phyloP scores from a whole-genome alignment of 2,329 filamentous ascomycete genomes.

The Fusarium caatingaense region DNA sequence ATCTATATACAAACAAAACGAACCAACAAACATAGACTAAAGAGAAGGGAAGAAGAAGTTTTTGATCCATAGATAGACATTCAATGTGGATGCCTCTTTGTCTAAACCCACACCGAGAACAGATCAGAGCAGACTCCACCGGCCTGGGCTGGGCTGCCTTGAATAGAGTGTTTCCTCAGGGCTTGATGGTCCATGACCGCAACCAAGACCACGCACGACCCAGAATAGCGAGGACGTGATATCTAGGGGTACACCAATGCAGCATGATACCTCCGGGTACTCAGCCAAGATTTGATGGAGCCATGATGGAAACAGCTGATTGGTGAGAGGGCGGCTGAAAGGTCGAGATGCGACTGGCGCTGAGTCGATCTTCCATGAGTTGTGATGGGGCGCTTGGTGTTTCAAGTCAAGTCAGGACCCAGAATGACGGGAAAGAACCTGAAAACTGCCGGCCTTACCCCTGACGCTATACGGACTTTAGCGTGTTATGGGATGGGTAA shows the following conservation, averaged over 20 bases:
- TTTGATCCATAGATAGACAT: constrained; percentile 5
- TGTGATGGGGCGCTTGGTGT: constrained; percentile 45
- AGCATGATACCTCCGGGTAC: constrained; percentile 28
- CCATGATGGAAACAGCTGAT: constrained; percentile 24
- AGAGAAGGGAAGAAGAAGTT: constrained; percentile 14
- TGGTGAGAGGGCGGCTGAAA: constrained; percentile 31
- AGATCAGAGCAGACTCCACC: constrained; percentile 17
- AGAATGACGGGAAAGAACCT: constrained; percentile 21
- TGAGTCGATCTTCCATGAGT: constrained; percentile 32
- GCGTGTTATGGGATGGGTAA: constrained; percentile 7
- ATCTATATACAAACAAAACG: constrained; percentile 35
- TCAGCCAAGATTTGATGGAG: constrained; percentile 35
- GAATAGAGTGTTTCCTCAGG: constrained; percentile 38
- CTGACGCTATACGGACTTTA: constrained; percentile 30
- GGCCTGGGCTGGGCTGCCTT: constrained; percentile 19
- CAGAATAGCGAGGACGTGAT: constrained; percentile 18
- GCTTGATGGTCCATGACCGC: constrained; percentile 21
- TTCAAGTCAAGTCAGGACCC: constrained; percentile 39
- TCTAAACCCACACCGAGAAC: constrained; percentile 31
- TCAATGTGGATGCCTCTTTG: constrained; percentile 36
- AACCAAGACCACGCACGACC: constrained; percentile 28
- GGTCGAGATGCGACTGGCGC: constrained; percentile 43
- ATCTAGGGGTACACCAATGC: constrained; percentile 32
- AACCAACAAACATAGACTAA: background rate
- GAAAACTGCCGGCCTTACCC: constrained; percentile 25